Evolutionary conservation across 192 early-diverging fungal genomes (phyloP).

Genomic region (Rhizoclosmatium globosum): DNA sequence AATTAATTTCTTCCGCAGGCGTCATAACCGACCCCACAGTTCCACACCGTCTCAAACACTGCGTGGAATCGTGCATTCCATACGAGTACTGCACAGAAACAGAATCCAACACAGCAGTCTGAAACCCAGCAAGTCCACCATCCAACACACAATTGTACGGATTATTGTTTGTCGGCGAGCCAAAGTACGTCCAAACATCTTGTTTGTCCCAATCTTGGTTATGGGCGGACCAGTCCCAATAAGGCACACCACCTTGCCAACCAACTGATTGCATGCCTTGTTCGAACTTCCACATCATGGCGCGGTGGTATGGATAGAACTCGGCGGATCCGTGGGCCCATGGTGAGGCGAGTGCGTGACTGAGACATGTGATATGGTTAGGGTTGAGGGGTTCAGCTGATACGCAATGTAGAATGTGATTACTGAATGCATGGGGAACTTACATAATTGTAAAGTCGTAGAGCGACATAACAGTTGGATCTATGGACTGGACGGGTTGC

Average conservation of each 20-base stretch:
- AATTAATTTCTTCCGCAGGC: conserved; percentile 7
- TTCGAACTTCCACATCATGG: conserved; percentile 28
- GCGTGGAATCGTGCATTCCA: background rate
- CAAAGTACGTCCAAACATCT: conserved; percentile 23
- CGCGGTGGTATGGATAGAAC: conserved; percentile 35
- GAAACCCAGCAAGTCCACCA: background rate
- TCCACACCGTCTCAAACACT: conserved; percentile 35
- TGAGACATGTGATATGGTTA: too few species aligned
- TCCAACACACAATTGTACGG: conserved; percentile 22
- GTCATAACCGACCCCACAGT: background rate
- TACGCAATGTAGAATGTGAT: too few species aligned
- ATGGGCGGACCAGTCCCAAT: conserved; percentile 21
- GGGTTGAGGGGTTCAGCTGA: too few species aligned
- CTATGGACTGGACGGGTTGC: background rate
- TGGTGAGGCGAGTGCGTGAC: background rate
- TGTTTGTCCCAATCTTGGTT: conserved; percentile 17
- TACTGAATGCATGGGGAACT: too few species aligned
- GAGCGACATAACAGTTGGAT: conserved; percentile 6
- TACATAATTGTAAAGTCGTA: conserved; percentile 22
- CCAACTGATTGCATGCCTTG: conserved; percentile 24
- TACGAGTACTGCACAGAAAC: background rate
- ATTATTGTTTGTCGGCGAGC: background rate
- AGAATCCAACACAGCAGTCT: conserved; percentile 10
- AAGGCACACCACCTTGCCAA: conserved; percentile 9
- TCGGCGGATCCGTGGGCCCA: conserved; percentile 15